A percentile compares a stretch with the other conserved stretches of the same genome.
Conservation (phyloP, 2,329 filamentous ascomycete genomes). For the Fusarium nisikadoi region DNA sequence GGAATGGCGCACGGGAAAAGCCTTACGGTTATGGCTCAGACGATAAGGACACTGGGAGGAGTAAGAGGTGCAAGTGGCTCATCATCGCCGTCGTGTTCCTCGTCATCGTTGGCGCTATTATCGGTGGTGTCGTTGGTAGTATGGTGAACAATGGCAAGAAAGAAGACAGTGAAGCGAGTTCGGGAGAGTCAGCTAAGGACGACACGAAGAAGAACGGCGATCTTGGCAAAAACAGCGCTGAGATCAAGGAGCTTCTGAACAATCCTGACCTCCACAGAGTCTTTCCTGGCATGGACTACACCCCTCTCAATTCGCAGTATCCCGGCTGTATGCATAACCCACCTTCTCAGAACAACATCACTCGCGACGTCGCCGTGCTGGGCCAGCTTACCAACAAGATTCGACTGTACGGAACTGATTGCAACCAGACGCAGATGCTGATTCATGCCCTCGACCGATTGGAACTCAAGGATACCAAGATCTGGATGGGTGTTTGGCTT, state of each 20-base stretch:
- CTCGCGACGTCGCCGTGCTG: conserved; percentile 88
- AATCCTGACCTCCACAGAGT: conserved; percentile 88
- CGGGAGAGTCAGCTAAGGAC: conserved; percentile 64
- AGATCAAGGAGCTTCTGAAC: conserved; percentile 85
- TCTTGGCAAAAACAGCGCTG: conserved; percentile 75
- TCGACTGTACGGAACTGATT: conserved; percentile 93
- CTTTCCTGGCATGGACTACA: conserved; percentile 96
- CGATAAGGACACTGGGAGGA: conserved; percentile 65
- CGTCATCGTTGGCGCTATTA: conserved; percentile 75
- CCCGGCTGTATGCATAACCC: conserved; percentile 81
- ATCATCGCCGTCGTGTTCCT: conserved; percentile 72
- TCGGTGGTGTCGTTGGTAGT: conserved; percentile 79
- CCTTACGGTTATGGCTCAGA: conserved; percentile 70
- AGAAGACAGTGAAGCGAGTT: conserved; percentile 17
- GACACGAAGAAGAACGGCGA: conserved; percentile 74
- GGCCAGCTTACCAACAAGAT: conserved; percentile 90
- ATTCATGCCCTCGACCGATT: conserved; percentile 83
- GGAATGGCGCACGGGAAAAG: conserved; percentile 65
- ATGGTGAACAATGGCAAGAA: conserved; percentile 62
- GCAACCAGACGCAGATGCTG: conserved; percentile 96
- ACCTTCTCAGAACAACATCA: conserved; percentile 93
- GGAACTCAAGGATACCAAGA: conserved; percentile 78
- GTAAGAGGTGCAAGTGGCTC: conserved; percentile 76
- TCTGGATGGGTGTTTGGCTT: conserved; percentile 96
- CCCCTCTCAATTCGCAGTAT: conserved; percentile 89